Base-by-base conservation (phyloP, 2,329 filamentous ascomycete genomes). In the Boeremia lycopersici region DNA sequence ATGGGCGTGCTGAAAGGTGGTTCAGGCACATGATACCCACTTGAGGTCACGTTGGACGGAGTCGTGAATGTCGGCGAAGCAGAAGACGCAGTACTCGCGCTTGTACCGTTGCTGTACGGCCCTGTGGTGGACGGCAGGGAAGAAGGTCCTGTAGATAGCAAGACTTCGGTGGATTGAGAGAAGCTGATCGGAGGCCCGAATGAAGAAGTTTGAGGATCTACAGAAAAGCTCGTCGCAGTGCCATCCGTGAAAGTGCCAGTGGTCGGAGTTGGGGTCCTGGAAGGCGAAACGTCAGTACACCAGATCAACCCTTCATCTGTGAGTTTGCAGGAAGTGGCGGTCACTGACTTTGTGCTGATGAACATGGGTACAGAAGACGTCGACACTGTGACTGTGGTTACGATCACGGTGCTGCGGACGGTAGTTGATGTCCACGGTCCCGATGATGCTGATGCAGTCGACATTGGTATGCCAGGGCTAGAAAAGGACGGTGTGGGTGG, bases 221-320 rank as follows among this genome's bases (percentile, higher is more conserved):
- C 49, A 10, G 50, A 35, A 15, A 55, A 69, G 57, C 63, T 69
- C 10, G 59, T 61, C 10, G 56, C 50, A 23, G 59, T 62, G 26
- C 56, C 64, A 10, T 63, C 64, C 1, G 62, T 67, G 23, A 45
- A 58, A 11, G 62, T 67, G 17, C 46, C 39, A 17, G 54, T 57
- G 25, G 46, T 38, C 26, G 55, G 34, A 9, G 17, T 23, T 8
- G 25, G 44, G n/a, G 41, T 33, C 30, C 57, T 63, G 15, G 30
- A 33, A 26, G 30, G 33, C 4, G 29, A 17, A 13, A 41, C 10
- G 36, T 64, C 23, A 60, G 52, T 54, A 28, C 39, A 46, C 7
- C 17, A 23, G 17, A 56, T 42, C 17, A 45, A 17, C 8, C 46
- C 43, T 34, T 50, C 26, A 19, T 35, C 44, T 13, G 17, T 48